Evolutionary conservation across 441 rosid genomes (phyloP), one percentile per base, ranked within the genome.

Genomic region (Adansonia gregorii): DNA sequence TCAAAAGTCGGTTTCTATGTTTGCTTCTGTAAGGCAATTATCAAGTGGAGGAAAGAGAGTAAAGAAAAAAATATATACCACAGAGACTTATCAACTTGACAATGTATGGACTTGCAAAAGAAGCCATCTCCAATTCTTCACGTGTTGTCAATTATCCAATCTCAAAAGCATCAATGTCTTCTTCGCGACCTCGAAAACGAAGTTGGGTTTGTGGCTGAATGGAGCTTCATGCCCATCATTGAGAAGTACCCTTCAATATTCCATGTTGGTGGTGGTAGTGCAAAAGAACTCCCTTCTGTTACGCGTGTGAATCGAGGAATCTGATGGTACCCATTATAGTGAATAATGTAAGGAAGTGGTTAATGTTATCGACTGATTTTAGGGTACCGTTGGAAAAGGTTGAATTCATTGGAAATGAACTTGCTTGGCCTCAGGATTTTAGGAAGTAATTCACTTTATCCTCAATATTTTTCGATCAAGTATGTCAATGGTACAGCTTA

Each of bases 121-220:
- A 92, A 95, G 78, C 94, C 98, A 22, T 51, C 86, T 35, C 45
- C 92, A 20, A 87, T 91, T 58, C 88, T 92, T 31, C 85, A 91
- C 17, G 83, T 92, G 22, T 93, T 89, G 74, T 88, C 95, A 60
- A 88, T 95, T 51, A 85, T 92, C 70, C 92, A 90, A 75, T 82
- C 92, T 1, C 93, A 91, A 65, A 92, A 85, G 80, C 80, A 86
- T 60, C 87, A 84, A 69, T 76, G 76, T 49, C 93, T 88, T 76
- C 94, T 93, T 9, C 84, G 95, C 35, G 92, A 95, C 89, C 94
- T 95, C 2, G 99, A 95, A 82, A 92, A 92, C 80, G 83, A 93
- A 84, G 97, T 92, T 83, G 98, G 97, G 17, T 91, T 90, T 82
- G 92, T 95, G 70, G 90, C 87, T 22, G 91, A 95, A 84, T 93